phyloP scores from a whole-genome alignment of 495 filamentous ascomycete genomes.

The Diplogelasinospora grovesii region DNA sequence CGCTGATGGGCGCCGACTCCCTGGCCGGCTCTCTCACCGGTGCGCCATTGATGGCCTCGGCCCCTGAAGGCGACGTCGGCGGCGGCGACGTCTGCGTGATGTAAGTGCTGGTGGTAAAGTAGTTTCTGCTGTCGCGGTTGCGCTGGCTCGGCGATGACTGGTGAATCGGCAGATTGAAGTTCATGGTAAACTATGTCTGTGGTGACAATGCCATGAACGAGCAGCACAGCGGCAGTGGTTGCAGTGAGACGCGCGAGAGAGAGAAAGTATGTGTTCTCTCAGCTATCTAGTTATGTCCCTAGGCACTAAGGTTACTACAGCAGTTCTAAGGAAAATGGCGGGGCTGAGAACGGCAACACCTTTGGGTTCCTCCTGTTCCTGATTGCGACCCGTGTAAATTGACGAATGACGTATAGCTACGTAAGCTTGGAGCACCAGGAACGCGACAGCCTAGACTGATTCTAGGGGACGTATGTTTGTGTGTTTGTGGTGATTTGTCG shows the following conservation, averaged over 20 bases:
- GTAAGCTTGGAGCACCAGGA: too few relatives aligned
- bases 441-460: too few relatives aligned
- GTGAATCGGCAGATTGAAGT: constrained; percentile 44
- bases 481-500: neutral
- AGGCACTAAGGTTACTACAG: too few relatives aligned
- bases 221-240: neutral
- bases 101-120: constrained; percentile 34
- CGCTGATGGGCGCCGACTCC: constrained; percentile 39
- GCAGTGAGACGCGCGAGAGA: neutral
- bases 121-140: constrained; percentile 49
- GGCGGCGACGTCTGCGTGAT: neutral
- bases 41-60: constrained; percentile 50
- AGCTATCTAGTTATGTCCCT: too few relatives aligned
- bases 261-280: too few relatives aligned
- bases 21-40: constrained; percentile 45
- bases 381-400: too few relatives aligned
- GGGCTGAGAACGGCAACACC: too few relatives aligned
- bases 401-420: too few relatives aligned
- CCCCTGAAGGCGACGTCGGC: constrained; percentile 42
- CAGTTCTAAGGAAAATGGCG: too few relatives aligned
- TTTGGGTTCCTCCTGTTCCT: too few relatives aligned
- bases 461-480: too few relatives aligned
- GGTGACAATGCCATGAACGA: constrained; percentile 3
- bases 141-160: constrained; percentile 34
- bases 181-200: too few relatives aligned